Conservation (phyloP, 768 basidiomycete species). For the Auriculariales sp. region DNA sequence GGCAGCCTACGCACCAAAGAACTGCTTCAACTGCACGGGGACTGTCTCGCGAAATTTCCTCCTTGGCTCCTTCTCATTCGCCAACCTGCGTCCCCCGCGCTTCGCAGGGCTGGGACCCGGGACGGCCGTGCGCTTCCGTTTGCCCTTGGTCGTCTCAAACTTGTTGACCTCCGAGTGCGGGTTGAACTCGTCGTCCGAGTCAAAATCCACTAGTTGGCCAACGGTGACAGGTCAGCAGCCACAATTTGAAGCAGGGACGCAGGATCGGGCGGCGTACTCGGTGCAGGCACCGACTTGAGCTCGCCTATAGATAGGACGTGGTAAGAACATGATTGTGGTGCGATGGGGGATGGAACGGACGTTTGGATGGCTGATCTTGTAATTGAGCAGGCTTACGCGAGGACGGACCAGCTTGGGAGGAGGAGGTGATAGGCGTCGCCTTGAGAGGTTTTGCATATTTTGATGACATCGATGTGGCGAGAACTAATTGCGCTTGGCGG, state of each 20-base stretch:
- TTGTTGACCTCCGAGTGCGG: not conserved
- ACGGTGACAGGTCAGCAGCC: not conserved
- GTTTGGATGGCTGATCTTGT: no score
- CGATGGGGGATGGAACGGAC: no score
- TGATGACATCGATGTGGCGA: no score
- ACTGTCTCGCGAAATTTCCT: not conserved
- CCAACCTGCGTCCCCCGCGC: no score
- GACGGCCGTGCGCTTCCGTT: not conserved
- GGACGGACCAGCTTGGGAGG: no score
- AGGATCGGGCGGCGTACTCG: not conserved
- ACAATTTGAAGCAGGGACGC: not conserved
- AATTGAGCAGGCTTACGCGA: no score
- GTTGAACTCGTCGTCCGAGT: slow-evolving; percentile 1
- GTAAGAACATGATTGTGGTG: no score
- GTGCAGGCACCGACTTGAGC: not conserved
- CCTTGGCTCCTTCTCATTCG: no score
- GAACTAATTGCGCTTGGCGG: no score
- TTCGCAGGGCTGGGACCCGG: not conserved
- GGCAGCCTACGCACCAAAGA: not conserved
- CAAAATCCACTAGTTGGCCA: not conserved
- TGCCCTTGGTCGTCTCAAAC: not conserved
- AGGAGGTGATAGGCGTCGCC: no score
- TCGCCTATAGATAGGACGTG: not conserved
- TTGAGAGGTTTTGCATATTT: no score
- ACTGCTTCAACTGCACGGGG: not conserved